Evolutionary conservation across 2,329 filamentous ascomycete species (phyloP), one percentile per base, ranked within the genome.

Genomic region (Macrophomina tecta): DNA sequence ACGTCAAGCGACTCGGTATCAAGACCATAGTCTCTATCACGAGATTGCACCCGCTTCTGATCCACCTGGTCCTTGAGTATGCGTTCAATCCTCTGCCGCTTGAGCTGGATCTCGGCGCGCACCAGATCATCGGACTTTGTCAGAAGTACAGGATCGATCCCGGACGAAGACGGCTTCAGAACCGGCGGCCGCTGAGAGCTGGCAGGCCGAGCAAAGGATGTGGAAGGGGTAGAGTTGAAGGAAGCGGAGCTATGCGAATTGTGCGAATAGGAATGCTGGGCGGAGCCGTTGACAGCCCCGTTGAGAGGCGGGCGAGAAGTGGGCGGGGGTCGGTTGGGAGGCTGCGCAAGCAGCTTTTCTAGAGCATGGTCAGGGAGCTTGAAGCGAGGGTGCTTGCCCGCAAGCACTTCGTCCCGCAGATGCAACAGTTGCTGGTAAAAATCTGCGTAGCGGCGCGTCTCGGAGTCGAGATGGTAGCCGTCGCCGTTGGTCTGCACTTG

Each of bases 121-220:
- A 95, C 88, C 71, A 96, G 83, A 75, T 92, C 89, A 75, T 93
- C 91, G 72, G 93, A 94, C 79, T 97, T 97, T 75, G 92, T 90
- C 78, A 96, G 85, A 72, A 96, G 85, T 69, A 96, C 89, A 60
- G 93, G 92, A 77, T 96, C 88, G 80, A 95, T 91, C 78, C 90
- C 89, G 68, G 89, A 87, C 70, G 85, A 86, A 68, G 82, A 80
- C 71, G 85, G 79, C 73, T 80, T 73, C 75, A 80, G 16, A 14
- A 23, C 51, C 28, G 48, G 38, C 3, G 64, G 55, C 3, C 56
- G 45, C 42, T 66, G 64, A 14, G 55, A 61, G 48, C 55, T 61
- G 36, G 56, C 23, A 42, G 65, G 52, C 69, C 64, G 60, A 36
- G 68, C 61, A 12, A 53, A 51, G n/a, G 58, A 51, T 18, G 23